Conservation (phyloP, 2,329 filamentous ascomycete genomes). For the Anisogramma anomala region DNA sequence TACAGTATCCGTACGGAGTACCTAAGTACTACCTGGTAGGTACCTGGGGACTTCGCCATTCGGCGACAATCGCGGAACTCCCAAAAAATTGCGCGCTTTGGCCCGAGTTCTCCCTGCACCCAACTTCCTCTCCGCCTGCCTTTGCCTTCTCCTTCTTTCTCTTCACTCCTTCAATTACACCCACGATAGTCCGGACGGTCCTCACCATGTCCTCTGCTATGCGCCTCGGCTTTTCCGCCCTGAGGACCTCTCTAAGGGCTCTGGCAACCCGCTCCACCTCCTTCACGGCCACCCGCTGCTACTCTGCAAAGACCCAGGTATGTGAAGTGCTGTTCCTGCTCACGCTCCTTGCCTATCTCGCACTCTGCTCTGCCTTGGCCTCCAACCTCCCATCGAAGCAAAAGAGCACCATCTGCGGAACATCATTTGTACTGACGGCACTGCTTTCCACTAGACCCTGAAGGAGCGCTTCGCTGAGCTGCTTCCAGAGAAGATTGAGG, state of each 20-base stretch:
- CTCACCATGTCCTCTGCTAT: conserved; percentile 70
- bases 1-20: too few species aligned
- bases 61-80: too few species aligned
- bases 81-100: too few species aligned
- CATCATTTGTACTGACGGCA: conserved; percentile 17
- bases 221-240: conserved; percentile 67
- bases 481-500: conserved; percentile 91
- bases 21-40: too few species aligned
- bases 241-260: conserved; percentile 63
- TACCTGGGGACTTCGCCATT: neutral
- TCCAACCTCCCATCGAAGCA: neutral
- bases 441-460: conserved; percentile 52
- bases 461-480: conserved; percentile 98
- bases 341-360: neutral
- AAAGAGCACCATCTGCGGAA: conserved; percentile 4
- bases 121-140: too few species aligned
- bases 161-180: neutral
- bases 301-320: conserved; percentile 88
- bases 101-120: too few species aligned
- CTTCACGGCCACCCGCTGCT: conserved; percentile 78
- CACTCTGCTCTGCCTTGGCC: neutral
- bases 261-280: conserved; percentile 58
- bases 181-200: conserved; percentile 18
- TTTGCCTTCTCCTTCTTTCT: too few species aligned
- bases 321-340: conserved; percentile 18